A percentile compares a stretch with the other conserved stretches of the same genome.
phyloP scores from a whole-genome alignment of 208 protist genomes.

The Wallacemonas sp. region DNA sequence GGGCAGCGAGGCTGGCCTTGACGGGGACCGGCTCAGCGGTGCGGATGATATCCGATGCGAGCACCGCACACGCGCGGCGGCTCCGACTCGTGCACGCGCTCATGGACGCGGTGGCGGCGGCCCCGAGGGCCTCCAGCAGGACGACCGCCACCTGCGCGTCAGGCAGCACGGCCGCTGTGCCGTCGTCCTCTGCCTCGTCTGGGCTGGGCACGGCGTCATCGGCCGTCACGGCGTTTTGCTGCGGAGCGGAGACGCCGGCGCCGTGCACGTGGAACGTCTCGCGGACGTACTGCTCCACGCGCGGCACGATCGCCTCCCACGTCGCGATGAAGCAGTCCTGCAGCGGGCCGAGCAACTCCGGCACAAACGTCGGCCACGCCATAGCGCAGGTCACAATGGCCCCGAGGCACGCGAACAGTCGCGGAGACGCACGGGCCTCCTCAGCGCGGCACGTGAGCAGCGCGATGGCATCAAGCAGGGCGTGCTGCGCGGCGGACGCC shows the following conservation, averaged over 20 bases:
- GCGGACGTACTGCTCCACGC: slow-evolving; percentile 1
- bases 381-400: not conserved
- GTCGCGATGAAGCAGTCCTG: slow-evolving; percentile 3
- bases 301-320: not conserved
- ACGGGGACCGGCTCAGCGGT: not conserved
- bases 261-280: not conserved
- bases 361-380: not conserved
- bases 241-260: not conserved
- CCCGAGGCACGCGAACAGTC: not conserved
- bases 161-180: not conserved
- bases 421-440: not conserved
- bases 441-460: not conserved
- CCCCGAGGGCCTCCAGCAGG: slow-evolving; percentile 1
- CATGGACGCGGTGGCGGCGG: not conserved
- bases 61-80: not conserved
- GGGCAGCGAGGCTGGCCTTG: slow-evolving; percentile 11
- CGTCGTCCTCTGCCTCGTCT: too few species aligned
- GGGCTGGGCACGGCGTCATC: not conserved
- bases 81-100: not conserved
- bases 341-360: not conserved
- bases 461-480: slow-evolving; percentile 1
- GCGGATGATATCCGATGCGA: not conserved
- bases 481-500: not conserved
- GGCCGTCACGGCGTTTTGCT: not conserved
- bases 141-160: not conserved